Evolutionary conservation across 208 protist species (phyloP).

Genomic region (Leishmania gerbilli): DNA sequence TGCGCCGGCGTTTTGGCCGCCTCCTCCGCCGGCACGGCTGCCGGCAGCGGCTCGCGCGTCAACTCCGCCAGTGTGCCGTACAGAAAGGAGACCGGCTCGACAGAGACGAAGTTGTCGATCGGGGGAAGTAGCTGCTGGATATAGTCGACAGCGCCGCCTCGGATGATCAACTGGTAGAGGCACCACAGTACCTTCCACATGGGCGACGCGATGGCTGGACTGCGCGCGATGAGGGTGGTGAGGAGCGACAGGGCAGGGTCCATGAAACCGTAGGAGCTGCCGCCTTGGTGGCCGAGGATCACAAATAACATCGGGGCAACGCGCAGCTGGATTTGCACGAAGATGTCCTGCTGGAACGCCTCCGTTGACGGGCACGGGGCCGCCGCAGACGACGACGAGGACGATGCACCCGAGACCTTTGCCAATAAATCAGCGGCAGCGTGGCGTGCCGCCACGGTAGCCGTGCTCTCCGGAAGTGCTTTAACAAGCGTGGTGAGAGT

Average conservation of each 20-base stretch:
- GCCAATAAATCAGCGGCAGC: conserved; percentile 8
- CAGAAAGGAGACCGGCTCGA: conserved; percentile 73
- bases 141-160: conserved; percentile 85
- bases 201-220: conserved; percentile 51
- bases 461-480: conserved; percentile 50
- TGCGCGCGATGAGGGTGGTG: conserved; percentile 81
- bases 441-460: conserved; percentile 13
- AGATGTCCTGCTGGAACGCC: conserved; percentile 39
- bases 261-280: conserved; percentile 86
- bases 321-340: conserved; percentile 64
- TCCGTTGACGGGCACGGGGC: conserved; percentile 3
- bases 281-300: conserved; percentile 64
- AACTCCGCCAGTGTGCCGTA: conserved; percentile 31
- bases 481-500: conserved; percentile 79
- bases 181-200: conserved; percentile 77
- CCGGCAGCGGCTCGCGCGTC: conserved; percentile 24
- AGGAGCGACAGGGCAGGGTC: conserved; percentile 84
- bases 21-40: conserved; percentile 22
- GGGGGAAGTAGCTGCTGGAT: conserved; percentile 85
- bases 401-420: conserved; percentile 3
- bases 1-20: conserved; percentile 60
- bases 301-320: conserved; percentile 75
- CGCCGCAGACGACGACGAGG: background rate
- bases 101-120: conserved; percentile 90
- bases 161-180: conserved; percentile 59